Conservation (phyloP, 169 alveolate species). For the Plasmodium ovale region DNA sequence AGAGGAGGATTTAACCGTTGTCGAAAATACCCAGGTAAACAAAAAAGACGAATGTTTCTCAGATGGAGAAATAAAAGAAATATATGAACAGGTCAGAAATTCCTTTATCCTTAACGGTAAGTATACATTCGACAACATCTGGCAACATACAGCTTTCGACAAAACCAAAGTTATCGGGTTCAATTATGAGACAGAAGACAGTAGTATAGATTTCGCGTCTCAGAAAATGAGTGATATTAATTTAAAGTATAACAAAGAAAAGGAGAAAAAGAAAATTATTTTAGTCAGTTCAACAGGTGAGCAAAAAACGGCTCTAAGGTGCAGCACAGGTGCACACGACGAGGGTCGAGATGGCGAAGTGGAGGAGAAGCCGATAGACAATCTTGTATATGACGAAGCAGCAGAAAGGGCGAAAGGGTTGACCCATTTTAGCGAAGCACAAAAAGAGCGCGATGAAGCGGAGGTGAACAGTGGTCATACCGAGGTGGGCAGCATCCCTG, state of each 20-base stretch:
- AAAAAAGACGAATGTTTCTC: background rate
- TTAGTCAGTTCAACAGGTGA: background rate
- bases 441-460: background rate
- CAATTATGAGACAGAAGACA: conserved; percentile 24
- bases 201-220: conserved; percentile 9
- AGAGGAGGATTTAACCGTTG: background rate
- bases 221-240: conserved; percentile 68
- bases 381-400: no score
- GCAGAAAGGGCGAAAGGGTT: background rate
- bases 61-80: conserved; percentile 29
- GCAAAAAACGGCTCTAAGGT: background rate
- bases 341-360: background rate
- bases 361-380: background rate
- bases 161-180: conserved; percentile 29
- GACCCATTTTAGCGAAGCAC: background rate
- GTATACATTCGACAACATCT: conserved; percentile 41
- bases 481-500: background rate
- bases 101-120: conserved; percentile 2
- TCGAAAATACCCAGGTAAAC: background rate
- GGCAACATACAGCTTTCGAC: conserved; percentile 4
- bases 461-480: background rate
- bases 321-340: no score
- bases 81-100: conserved; percentile 48
- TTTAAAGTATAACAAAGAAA: conserved; percentile 22
- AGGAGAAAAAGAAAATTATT: conserved; percentile 15